Evolutionary conservation across 176 grass and related monocot species (phyloP).

Genomic region (Phragmites australis): DNA sequence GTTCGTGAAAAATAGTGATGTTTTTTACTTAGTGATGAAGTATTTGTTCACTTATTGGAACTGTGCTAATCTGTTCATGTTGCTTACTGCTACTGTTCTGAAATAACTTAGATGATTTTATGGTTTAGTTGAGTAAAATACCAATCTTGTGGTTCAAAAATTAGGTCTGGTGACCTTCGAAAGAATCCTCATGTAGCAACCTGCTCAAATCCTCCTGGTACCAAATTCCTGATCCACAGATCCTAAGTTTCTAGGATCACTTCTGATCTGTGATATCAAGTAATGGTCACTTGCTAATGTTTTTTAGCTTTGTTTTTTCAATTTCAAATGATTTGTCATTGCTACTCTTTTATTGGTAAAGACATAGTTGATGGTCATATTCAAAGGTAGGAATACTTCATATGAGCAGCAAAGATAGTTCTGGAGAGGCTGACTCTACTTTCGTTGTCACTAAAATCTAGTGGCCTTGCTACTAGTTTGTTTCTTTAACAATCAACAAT

Average conservation of each 20-base stretch:
- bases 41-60: slow-evolving; percentile 15
- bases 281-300: slow-evolving; percentile 19
- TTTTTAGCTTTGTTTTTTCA: slow-evolving; percentile 24
- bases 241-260: slow-evolving; percentile 1
- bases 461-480: not conserved
- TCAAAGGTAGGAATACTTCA: slow-evolving; percentile 22
- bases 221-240: not conserved
- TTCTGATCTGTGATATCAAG: slow-evolving; percentile 5
- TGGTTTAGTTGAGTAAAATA: not conserved
- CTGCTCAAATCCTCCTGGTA: not conserved
- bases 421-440: slow-evolving; percentile 15
- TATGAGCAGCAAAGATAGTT: slow-evolving; percentile 8
- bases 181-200: not conserved
- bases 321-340: slow-evolving; percentile 17
- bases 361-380: slow-evolving; percentile 27
- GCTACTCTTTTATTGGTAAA: slow-evolving; percentile 24
- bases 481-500: not conserved
- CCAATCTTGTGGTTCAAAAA: not conserved
- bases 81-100: slow-evolving; percentile 9
- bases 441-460: slow-evolving; percentile 22
- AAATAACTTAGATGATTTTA: not conserved
- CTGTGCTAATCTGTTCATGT: not conserved
- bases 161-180: slow-evolving; percentile 4
- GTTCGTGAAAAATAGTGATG: not conserved
- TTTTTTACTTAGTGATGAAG: not conserved